Conservation (phyloP, 2,329 filamentous ascomycete genomes). For the Cercospora citrullina region DNA sequence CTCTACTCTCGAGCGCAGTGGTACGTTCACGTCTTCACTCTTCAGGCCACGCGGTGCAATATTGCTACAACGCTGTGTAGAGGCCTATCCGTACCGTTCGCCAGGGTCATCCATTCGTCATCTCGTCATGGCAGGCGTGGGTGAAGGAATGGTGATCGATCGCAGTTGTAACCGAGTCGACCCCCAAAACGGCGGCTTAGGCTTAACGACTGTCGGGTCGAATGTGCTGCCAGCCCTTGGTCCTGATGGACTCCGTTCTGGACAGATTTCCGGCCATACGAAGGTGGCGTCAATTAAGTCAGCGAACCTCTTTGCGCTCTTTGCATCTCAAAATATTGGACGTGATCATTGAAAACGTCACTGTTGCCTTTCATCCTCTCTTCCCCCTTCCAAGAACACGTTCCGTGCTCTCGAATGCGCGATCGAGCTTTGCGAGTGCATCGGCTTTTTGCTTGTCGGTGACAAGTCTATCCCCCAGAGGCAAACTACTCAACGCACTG, state of each 20-base stretch:
- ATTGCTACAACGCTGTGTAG: not conserved
- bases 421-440: slow-evolving; percentile 49
- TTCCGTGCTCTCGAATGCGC: slow-evolving; percentile 38
- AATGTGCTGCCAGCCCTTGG: not conserved
- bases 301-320: not conserved
- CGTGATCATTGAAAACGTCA: not conserved
- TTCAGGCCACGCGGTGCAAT: not conserved
- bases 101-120: not conserved
- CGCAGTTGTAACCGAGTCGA: not conserved
- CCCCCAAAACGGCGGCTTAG: not conserved
- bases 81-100: not conserved
- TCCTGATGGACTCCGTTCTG: not conserved
- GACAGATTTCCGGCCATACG: not conserved
- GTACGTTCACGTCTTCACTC: not conserved
- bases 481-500: slow-evolving; percentile 49
- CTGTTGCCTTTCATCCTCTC: slow-evolving; percentile 11
- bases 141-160: not conserved
- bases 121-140: not conserved
- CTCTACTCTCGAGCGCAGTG: not conserved
- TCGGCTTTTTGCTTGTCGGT: slow-evolving; percentile 47
- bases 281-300: not conserved
- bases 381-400: slow-evolving; percentile 26
- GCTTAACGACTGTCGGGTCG: not conserved
- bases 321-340: not conserved
- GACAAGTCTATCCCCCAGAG: slow-evolving; percentile 41